These are phyloP conservation scores for Cutaneotrichosporon dermatis DNA, from an alignment of 1,284 basidiomycete species.

Conservation along the genomic window DNA sequence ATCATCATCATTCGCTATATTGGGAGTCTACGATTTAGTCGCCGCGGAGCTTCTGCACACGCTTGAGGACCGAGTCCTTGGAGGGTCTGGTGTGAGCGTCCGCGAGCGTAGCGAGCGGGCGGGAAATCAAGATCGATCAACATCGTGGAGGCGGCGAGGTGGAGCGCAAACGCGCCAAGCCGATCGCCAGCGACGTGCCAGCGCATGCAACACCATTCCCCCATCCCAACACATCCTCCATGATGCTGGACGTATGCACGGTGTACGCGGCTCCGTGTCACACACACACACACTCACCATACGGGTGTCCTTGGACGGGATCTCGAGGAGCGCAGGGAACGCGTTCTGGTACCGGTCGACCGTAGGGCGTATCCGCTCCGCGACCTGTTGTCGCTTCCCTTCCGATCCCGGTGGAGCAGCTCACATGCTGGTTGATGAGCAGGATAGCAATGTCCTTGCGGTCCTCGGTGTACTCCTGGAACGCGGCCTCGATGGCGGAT, in stretches of 20 bases:
- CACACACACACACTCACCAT: slow-evolving; percentile 55
- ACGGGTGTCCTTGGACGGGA: slow-evolving; percentile 74
- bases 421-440: slow-evolving; percentile 92
- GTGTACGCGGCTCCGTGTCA: neutral
- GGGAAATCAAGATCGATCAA: neutral
- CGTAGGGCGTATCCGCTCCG: slow-evolving; percentile 91
- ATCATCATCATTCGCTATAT: neutral
- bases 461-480: slow-evolving; percentile 79
- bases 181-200: no score
- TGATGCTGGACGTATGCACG: neutral
- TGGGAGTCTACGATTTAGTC: slow-evolving; percentile 52
- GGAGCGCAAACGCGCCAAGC: no score
- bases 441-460: slow-evolving; percentile 91
- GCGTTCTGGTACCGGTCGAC: slow-evolving; percentile 94
- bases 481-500: slow-evolving; percentile 78
- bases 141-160: no score
- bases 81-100: slow-evolving; percentile 62
- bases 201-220: no score
- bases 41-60: slow-evolving; percentile 94
- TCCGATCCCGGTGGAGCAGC: slow-evolving; percentile 28
- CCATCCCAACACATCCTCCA: neutral
- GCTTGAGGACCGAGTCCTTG: slow-evolving; percentile 94
- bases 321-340: slow-evolving; percentile 95
- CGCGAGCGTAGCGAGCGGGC: neutral
- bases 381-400: slow-evolving; percentile 58